A percentile compares a stretch with the other conserved stretches of the same genome.
These are phyloP conservation scores for Micromonas pusilla DNA, from an alignment of 139 green algal species.

Conservation along the genomic window DNA sequence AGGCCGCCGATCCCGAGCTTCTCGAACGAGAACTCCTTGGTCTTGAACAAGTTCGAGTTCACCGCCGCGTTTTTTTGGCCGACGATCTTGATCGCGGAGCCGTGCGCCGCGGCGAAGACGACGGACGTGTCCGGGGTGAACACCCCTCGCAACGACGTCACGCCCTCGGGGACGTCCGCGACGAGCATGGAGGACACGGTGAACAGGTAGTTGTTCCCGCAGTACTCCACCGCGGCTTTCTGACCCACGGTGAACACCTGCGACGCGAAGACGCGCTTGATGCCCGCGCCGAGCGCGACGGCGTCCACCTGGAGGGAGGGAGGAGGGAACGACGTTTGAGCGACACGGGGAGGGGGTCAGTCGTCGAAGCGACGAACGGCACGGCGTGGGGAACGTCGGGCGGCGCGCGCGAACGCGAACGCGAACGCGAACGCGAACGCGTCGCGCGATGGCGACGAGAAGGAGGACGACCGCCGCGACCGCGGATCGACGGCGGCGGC, in stretches of 20 bases:
- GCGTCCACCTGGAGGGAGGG: slow-evolving; percentile 3
- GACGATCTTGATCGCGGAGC: slow-evolving; percentile 58
- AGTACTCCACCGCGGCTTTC: slow-evolving; percentile 79
- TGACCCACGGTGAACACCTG: slow-evolving; percentile 66
- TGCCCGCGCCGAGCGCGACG: not conserved
- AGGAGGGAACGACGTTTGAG: too few species aligned
- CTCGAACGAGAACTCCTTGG: slow-evolving; percentile 91
- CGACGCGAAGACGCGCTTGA: not conserved
- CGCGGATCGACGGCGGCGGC: too few species aligned
- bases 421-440: not conserved
- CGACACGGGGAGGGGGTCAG: too few species aligned
- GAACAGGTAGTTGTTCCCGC: slow-evolving; percentile 71
- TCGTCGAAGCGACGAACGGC: too few species aligned
- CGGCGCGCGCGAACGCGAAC: not conserved
- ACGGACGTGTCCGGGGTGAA: slow-evolving; percentile 37
- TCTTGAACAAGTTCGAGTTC: slow-evolving; percentile 75
- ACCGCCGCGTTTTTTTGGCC: slow-evolving; percentile 49
- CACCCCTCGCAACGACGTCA: slow-evolving; percentile 26
- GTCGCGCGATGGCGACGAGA: not conserved
- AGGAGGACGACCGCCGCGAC: too few species aligned
- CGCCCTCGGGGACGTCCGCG: slow-evolving; percentile 28
- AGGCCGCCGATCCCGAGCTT: slow-evolving; percentile 79
- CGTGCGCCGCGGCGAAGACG: slow-evolving; percentile 34
- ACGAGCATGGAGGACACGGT: slow-evolving; percentile 49
- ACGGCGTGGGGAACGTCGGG: too few species aligned